Evolutionary conservation across 257 asterid species (phyloP), one percentile per base, ranked within the genome.

Genomic region (Haberlea rhodopensis): DNA sequence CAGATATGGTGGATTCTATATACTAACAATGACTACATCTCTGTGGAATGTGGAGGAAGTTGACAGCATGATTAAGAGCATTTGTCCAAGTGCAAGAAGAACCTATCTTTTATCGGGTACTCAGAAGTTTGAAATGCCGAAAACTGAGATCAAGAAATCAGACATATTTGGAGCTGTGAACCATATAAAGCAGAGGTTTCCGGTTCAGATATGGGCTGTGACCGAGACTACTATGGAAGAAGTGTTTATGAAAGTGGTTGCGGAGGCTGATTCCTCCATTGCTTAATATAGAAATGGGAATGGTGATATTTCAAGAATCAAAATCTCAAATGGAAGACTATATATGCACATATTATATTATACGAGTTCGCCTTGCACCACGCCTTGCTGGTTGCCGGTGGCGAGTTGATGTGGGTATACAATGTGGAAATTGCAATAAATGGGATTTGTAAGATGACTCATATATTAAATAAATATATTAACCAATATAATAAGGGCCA

Each of bases 151-250:
- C 52, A 73, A 63, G 63, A 60, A 72, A 4, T 76, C 77, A n/a
- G 77, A 66, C 37, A 72, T 76, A 62, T 79, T 79, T 53, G 49
- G 53, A 40, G 72, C 75, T 11, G 81, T 79, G 2, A 73, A 68
- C 54, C 19, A 22, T 51, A 73, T 81, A 8, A 79, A 67, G 63
- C 61, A 71, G 69, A 72, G 73, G 61, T 76, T 73, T 22, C 5
- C 56, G 6, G 75, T 73, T 13, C 56, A 58, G 58, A 76, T 79
- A 46, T 79, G 84, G 81, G 81, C 77, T 55, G 54, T 79, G 37
- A 71, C 81, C 62, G 84, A 79, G 28, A 76, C 84, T 48, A 79
- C 73, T 9, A 28, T 79, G 70, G 84, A 79, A 61, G 84, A 79
- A 45, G 81, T 76, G 23, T 73, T 79, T 32, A 63, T 76, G 25